Evolutionary conservation across 1,284 basidiomycete species (phyloP).

Genomic region (Puccinia brachypodii): DNA sequence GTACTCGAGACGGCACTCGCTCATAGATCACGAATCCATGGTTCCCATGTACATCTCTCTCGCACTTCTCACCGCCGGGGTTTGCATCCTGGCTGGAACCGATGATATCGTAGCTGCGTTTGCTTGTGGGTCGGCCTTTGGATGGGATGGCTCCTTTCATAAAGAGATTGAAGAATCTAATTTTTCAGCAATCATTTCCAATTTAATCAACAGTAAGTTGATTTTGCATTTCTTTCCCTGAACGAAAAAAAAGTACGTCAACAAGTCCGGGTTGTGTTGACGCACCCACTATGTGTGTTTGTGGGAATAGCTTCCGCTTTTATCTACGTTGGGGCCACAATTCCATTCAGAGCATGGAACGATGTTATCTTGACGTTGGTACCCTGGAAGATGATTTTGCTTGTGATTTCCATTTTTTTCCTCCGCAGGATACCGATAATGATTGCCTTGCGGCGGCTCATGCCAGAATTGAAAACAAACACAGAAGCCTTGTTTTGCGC

Average conservation of each 20-base stretch:
- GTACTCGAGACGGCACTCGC: slow-evolving; percentile 55
- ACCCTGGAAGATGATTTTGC: slow-evolving; percentile 55
- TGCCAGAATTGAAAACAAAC: slow-evolving; percentile 58
- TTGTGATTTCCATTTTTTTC: slow-evolving; percentile 54
- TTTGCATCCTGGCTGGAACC: slow-evolving; percentile 56
- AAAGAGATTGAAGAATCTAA: slow-evolving; percentile 51
- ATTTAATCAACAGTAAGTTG: slow-evolving; percentile 48
- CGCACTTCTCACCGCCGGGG: slow-evolving; percentile 56
- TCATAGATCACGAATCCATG: slow-evolving; percentile 55
- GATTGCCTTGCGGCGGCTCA: slow-evolving; percentile 55
- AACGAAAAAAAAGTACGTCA: not conserved
- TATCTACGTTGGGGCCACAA: slow-evolving; percentile 57
- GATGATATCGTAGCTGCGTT: slow-evolving; percentile 52
- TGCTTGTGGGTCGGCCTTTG: slow-evolving; percentile 57
- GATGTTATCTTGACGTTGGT: slow-evolving; percentile 52
- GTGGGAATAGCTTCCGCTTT: slow-evolving; percentile 50
- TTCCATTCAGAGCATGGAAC: slow-evolving; percentile 54
- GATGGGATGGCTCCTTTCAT: slow-evolving; percentile 54
- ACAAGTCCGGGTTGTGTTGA: slow-evolving; percentile 44
- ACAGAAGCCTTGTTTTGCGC: slow-evolving; percentile 56
- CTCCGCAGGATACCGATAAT: slow-evolving; percentile 56
- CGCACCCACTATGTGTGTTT: not conserved
- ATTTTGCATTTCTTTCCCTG: not conserved
- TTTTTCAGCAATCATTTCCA: slow-evolving; percentile 57
- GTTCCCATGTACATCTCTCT: slow-evolving; percentile 53